These are phyloP conservation scores for Mucor mucedo DNA, from an alignment of 371 early-diverging fungal genomes.

Conservation along the genomic window DNA sequence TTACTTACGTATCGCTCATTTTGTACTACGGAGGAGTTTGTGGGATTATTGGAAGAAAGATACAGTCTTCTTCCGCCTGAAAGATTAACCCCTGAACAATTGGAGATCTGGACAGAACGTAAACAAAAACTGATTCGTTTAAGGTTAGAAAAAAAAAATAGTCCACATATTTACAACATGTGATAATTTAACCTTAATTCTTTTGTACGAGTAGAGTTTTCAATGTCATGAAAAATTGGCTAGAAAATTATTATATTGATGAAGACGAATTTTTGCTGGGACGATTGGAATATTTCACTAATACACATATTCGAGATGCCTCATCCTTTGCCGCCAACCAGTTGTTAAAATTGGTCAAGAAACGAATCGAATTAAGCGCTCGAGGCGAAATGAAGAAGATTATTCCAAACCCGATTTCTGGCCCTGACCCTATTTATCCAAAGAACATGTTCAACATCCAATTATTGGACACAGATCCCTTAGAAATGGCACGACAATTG, in stretches of 20 bases:
- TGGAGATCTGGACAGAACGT: constrained; percentile 79
- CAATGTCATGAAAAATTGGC: constrained; percentile 90
- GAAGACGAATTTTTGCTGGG: constrained; percentile 69
- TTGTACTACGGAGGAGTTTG: constrained; percentile 74
- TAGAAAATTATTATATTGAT: constrained; percentile 84
- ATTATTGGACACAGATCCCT: constrained; percentile 84
- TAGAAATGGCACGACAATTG: constrained; percentile 92
- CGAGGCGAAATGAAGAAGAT: constrained; percentile 62
- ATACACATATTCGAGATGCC: constrained; percentile 72
- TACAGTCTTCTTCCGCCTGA: constrained; percentile 75
- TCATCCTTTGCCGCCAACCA: constrained; percentile 74
- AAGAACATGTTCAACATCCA: constrained; percentile 65
- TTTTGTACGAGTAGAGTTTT: constrained; percentile 58
- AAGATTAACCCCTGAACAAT: constrained; percentile 67
- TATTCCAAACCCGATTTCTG: constrained; percentile 62
- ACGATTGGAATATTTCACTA: constrained; percentile 76
- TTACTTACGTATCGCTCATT: constrained; percentile 91
- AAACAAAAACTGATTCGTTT: constrained; percentile 85
- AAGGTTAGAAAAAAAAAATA: constrained; percentile 45
- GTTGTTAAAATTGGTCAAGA: constrained; percentile 70
- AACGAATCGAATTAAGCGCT: constrained; percentile 63
- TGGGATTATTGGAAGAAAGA: constrained; percentile 72
- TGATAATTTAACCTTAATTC: too few species aligned
- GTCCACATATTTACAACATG: too few species aligned
- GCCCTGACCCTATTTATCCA: constrained; percentile 75